phyloP scores from a whole-genome alignment of 1,284 basidiomycete genomes.

The Cystobasidium pallidum region DNA sequence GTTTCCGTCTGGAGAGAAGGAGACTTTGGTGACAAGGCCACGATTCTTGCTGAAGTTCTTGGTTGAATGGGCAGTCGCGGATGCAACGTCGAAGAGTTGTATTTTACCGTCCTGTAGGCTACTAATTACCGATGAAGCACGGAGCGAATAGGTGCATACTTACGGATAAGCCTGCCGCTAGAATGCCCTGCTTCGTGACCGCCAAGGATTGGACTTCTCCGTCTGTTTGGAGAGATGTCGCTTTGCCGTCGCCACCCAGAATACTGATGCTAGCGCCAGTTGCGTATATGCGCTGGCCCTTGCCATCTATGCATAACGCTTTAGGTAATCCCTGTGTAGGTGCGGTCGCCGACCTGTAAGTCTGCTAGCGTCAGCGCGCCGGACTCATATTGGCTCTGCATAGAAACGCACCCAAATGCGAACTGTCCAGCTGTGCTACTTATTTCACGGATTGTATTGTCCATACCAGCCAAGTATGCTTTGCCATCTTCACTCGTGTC shows the following conservation, averaged over 20 bases:
- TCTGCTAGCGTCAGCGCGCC: background rate
- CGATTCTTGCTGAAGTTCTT: constrained; percentile 70
- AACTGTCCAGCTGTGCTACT: constrained; percentile 60
- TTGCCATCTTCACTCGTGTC: constrained; percentile 60
- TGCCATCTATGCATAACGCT: constrained; percentile 65
- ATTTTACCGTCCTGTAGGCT: constrained; percentile 70
- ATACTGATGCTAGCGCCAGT: constrained; percentile 70
- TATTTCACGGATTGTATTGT: constrained; percentile 75
- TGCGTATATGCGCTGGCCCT: constrained; percentile 67
- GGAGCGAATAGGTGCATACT: constrained; percentile 3
- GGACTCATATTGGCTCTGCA: constrained; percentile 1
- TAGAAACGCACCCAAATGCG: constrained; percentile 62
- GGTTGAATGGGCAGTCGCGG: constrained; percentile 46
- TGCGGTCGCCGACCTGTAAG: constrained; percentile 53
- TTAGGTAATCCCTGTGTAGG: constrained; percentile 71
- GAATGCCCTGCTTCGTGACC: constrained; percentile 62
- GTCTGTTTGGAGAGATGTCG: constrained; percentile 56
- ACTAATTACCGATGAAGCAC: constrained; percentile 44
- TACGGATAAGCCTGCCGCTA: constrained; percentile 78
- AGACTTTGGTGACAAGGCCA: constrained; percentile 72
- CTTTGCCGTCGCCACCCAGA: constrained; percentile 50
- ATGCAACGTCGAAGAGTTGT: constrained; percentile 62
- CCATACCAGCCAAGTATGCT: constrained; percentile 74
- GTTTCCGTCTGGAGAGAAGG: constrained; percentile 75
- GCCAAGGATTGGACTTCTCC: constrained; percentile 67